phyloP scores from a whole-genome alignment of 2,329 filamentous ascomycete genomes.

The Sporothrix brasiliensis region DNA sequence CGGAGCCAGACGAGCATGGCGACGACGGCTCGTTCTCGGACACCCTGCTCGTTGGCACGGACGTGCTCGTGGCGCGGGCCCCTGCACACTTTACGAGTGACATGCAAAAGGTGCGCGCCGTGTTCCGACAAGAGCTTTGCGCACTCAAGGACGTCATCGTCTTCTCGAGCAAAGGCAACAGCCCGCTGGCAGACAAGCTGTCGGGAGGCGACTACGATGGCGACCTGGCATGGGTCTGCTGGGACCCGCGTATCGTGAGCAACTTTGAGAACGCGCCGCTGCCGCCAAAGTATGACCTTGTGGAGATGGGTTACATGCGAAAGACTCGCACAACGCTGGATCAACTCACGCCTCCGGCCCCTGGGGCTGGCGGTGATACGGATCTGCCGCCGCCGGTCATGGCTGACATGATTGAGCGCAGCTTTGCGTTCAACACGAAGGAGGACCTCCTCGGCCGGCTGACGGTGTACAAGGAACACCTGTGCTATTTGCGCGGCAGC shows the following conservation, averaged over 20 bases:
- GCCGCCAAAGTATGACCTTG: slow-evolving; percentile 51
- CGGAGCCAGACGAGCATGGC: slow-evolving; percentile 49
- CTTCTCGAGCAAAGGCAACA: slow-evolving; percentile 66
- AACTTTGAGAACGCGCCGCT: slow-evolving; percentile 66
- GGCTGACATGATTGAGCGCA: slow-evolving; percentile 53
- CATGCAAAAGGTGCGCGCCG: slow-evolving; percentile 67
- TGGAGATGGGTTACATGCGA: slow-evolving; percentile 52
- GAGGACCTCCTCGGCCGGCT: slow-evolving; percentile 63
- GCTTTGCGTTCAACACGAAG: slow-evolving; percentile 62
- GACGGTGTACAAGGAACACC: slow-evolving; percentile 65
- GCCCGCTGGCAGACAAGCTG: slow-evolving; percentile 68
- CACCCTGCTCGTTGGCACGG: slow-evolving; percentile 57
- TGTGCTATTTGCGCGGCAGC: slow-evolving; percentile 61
- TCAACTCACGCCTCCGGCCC: slow-evolving; percentile 45
- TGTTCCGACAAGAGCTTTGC: slow-evolving; percentile 62
- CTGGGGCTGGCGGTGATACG: not conserved
- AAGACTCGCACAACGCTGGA: slow-evolving; percentile 53
- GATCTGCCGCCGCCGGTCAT: slow-evolving; percentile 34
- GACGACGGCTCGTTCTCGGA: slow-evolving; percentile 54
- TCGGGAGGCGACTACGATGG: slow-evolving; percentile 84
- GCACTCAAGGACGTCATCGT: slow-evolving; percentile 77
- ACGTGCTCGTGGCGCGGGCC: slow-evolving; percentile 69
- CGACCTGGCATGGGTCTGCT: slow-evolving; percentile 76
- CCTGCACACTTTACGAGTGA: slow-evolving; percentile 72
- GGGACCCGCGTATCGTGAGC: slow-evolving; percentile 66